Evolutionary conservation across 2,329 filamentous ascomycete genomes (phyloP).

Genomic region (Cercospora sp.): DNA sequence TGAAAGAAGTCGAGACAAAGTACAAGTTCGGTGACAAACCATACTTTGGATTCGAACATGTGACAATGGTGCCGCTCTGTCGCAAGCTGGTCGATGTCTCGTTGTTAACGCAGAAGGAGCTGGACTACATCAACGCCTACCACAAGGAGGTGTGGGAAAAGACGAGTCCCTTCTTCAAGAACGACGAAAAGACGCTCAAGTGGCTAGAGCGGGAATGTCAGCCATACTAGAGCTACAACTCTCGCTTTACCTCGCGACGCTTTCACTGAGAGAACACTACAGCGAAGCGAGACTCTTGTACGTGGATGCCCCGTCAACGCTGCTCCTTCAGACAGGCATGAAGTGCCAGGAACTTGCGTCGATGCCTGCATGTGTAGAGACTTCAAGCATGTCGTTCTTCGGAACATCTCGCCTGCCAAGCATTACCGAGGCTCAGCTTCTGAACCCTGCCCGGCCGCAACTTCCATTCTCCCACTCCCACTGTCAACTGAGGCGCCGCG

Average conservation of each 20-base stretch:
- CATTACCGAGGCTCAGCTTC: slow-evolving; percentile 2
- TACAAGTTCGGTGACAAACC: slow-evolving; percentile 91
- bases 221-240: slow-evolving; percentile 48
- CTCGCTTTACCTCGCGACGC: not conserved
- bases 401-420: slow-evolving; percentile 2
- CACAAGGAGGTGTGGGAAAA: slow-evolving; percentile 79
- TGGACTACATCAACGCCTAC: slow-evolving; percentile 83
- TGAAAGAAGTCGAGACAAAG: slow-evolving; percentile 81
- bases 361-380: not conserved
- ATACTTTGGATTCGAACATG: slow-evolving; percentile 92
- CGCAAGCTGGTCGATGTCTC: slow-evolving; percentile 77
- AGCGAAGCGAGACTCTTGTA: not conserved
- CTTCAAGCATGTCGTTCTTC: not conserved
- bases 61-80: slow-evolving; percentile 96
- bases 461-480: not conserved
- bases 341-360: not conserved
- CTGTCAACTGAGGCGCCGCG: not conserved
- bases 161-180: slow-evolving; percentile 73
- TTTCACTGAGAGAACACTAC: not conserved
- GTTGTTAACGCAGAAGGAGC: slow-evolving; percentile 72
- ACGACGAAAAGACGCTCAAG: slow-evolving; percentile 67
- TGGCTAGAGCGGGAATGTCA: slow-evolving; percentile 90
- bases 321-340: not conserved
- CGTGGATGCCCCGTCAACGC: not conserved
- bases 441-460: not conserved